Conservation (phyloP, 2,329 filamentous ascomycete species). For the Juglanconis sp. region DNA sequence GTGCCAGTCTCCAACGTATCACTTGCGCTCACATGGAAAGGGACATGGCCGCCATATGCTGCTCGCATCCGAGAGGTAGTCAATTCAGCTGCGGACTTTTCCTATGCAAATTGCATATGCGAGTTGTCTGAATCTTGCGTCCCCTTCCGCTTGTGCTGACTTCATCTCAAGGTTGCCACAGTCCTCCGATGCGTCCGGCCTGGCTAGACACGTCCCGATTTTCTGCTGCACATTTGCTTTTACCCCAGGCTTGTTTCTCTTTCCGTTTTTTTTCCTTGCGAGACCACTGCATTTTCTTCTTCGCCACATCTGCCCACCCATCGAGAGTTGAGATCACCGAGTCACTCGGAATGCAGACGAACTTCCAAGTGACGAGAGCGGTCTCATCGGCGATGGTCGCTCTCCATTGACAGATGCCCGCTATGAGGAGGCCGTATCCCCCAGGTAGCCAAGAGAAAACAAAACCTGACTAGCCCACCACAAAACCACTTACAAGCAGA, state of each 20-base stretch:
- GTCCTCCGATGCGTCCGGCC: neutral
- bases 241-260: neutral
- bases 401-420: neutral
- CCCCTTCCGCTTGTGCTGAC: neutral
- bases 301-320: neutral
- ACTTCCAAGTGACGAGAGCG: neutral
- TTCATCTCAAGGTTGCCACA: neutral
- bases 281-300: no score
- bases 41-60: neutral
- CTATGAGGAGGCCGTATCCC: neutral
- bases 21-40: neutral
- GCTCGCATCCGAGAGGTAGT: neutral
- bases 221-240: neutral
- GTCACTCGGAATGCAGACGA: neutral
- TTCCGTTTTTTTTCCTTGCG: neutral
- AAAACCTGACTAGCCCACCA: neutral
- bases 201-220: neutral
- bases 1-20: neutral
- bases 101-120: neutral
- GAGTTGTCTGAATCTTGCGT: neutral
- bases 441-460: neutral
- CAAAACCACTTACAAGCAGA: neutral
- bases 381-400: neutral
- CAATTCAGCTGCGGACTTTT: conserved; percentile 8
- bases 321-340: neutral